Base-by-base conservation (phyloP, 73 alveolate species). In the Urostyla sp. region DNA sequence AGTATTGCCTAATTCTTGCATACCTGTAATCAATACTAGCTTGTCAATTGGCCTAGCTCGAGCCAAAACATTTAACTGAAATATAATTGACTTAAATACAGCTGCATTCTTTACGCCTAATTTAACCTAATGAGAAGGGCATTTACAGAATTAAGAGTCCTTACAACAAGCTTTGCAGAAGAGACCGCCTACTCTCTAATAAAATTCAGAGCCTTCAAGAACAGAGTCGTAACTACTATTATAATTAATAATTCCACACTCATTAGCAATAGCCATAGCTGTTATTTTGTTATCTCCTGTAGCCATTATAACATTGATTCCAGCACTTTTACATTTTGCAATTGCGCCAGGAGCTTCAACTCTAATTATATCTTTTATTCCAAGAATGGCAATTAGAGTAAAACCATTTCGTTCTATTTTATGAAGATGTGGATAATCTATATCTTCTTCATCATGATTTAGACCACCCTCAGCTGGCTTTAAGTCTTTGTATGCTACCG, bases 11-110 rank as follows among this genome's bases (percentile, higher is more conserved):
- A 87, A 59, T 28, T 92, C 94, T 79, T 92, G 90, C 35, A 97
- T 91, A 44, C 99, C 98, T 46, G 91, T 86, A 2, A 95, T 99
- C 23, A 97, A 85, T 38, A 94, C 91, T 63, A 94, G 88, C 78
- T 97, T 97, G 80, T 96, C 99, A 61, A 94, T 95, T 1, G 99
- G 99, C 66, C 95, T 88, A 46, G 98, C 83, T 32, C 99, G 87
- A 16, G 99, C 98, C 84, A 97, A 74, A 24, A 97, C 99, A 32
- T 75, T 84, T 18, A 95, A 67, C 49, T 89, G 38, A 28, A 80
- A 81, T 35, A 75, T 51, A 8, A 94, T 54, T 51, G 34, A 50
- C 23, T 15, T 76, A 40, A 94, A 92, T 49, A 46, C 87, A 3
- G 75, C 92, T 75, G 78, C 63, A 76, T 94, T 83, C 48, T 53